Evolutionary conservation across 225 moss, liverwort and hornwort species (phyloP).

Genomic region (Takakia lepidozioides): DNA sequence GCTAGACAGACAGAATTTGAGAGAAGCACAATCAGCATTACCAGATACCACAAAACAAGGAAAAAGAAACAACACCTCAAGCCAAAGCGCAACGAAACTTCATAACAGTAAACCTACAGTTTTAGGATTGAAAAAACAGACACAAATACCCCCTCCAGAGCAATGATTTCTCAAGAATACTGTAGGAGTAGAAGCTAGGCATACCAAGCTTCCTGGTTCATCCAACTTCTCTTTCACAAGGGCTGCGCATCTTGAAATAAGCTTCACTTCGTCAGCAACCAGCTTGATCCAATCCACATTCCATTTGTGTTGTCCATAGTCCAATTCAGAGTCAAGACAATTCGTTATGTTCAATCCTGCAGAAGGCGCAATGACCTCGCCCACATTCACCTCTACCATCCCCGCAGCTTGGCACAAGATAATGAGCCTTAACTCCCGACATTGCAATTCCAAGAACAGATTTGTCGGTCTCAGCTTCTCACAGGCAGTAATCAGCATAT

Average conservation of each 20-base stretch:
- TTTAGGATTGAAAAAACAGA: too few relatives aligned
- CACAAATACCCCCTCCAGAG: too few relatives aligned
- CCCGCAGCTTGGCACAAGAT: constrained; percentile 68
- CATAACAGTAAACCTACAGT: too few relatives aligned
- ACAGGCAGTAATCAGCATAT: constrained; percentile 73
- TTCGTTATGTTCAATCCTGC: constrained; percentile 22
- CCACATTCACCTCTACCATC: constrained; percentile 38
- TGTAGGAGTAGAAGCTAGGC: too few relatives aligned
- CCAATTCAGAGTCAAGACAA: constrained; percentile 42
- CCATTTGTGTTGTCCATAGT: constrained; percentile 42
- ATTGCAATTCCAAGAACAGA: constrained; percentile 67
- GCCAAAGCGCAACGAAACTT: too few relatives aligned
- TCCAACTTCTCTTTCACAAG: constrained; percentile 50
- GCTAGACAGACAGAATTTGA: too few relatives aligned
- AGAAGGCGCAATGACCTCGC: constrained; percentile 20
- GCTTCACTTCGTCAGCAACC: constrained; percentile 72
- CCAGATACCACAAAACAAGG: too few relatives aligned
- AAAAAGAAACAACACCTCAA: too few relatives aligned
- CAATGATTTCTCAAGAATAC: too few relatives aligned
- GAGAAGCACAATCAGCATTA: too few relatives aligned
- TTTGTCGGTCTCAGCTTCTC: constrained; percentile 62
- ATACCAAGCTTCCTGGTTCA: constrained; percentile 45
- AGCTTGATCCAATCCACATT: constrained; percentile 56
- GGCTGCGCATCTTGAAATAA: constrained; percentile 58
- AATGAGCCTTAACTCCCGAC: constrained; percentile 75